A percentile compares a stretch with the other conserved stretches of the same genome.
These are phyloP conservation scores for Rhizopogon rudus DNA, from an alignment of 768 basidiomycete genomes.

Conservation along the genomic window DNA sequence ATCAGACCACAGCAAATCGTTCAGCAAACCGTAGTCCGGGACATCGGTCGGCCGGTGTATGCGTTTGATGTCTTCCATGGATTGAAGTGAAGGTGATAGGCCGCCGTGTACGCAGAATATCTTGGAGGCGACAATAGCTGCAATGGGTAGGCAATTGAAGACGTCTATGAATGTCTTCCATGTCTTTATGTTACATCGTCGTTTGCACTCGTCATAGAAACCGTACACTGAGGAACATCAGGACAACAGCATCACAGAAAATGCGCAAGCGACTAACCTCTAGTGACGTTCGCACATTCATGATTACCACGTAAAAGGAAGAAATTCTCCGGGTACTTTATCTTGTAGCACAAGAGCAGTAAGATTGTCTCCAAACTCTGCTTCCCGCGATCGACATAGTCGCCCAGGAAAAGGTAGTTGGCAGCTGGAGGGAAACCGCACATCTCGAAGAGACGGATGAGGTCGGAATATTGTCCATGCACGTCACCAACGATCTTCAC, in stretches of 20 bases:
- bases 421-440: conserved; percentile 97
- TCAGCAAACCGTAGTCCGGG: conserved; percentile 95
- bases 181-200: conserved; percentile 98
- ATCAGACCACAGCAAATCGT: conserved; percentile 97
- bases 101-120: conserved; percentile 99
- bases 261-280: conserved; percentile 55
- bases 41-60: conserved; percentile 98
- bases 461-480: conserved; percentile 97
- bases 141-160: conserved; percentile 98
- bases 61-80: conserved; percentile 98
- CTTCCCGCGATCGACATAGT: conserved; percentile 98
- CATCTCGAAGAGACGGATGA: conserved; percentile 99
- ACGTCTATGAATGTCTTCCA: conserved; percentile 99
- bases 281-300: conserved; percentile 98
- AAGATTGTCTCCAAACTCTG: conserved; percentile 98
- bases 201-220: conserved; percentile 99
- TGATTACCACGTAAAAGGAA: conserved; percentile 97
- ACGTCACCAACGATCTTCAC: conserved; percentile 99
- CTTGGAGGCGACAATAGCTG: conserved; percentile 97
- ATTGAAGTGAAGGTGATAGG: conserved; percentile 84
- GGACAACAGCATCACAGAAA: conserved; percentile 15
- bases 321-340: conserved; percentile 99
- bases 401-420: conserved; percentile 98
- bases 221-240: conserved; percentile 71
- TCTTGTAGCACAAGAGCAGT: conserved; percentile 96